phyloP scores from a whole-genome alignment of 176 grass and related monocot species.

The Zea luxurians region DNA sequence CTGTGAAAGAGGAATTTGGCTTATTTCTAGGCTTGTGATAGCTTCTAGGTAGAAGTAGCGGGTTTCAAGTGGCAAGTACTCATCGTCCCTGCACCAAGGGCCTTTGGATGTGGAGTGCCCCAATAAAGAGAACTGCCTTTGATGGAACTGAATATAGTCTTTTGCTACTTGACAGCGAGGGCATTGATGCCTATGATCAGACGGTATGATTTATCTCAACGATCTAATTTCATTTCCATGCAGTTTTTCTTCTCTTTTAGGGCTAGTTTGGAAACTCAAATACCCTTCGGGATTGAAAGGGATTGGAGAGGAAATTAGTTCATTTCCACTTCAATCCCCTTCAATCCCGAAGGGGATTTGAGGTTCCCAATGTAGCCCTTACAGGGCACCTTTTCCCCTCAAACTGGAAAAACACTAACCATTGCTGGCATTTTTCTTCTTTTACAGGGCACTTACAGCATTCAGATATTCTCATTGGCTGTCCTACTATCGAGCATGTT shows the following conservation, averaged over 20 bases:
- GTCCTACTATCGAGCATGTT: conserved; percentile 98
- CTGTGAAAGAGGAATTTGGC: neutral
- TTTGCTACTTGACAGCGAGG: conserved; percentile 87
- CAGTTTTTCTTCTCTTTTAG: conserved; percentile 11
- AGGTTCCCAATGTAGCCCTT: too few relatives aligned
- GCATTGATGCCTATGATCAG: conserved; percentile 99
- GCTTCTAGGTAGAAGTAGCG: conserved; percentile 83
- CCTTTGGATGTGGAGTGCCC: conserved; percentile 96
- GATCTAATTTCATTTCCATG: conserved; percentile 19
- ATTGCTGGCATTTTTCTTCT: conserved; percentile 41
- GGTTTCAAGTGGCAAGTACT: conserved; percentile 94
- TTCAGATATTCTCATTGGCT: conserved; percentile 95
- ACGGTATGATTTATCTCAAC: conserved; percentile 47
- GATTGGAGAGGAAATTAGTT: too few relatives aligned
- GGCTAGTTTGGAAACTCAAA: too few relatives aligned
- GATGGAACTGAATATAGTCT: conserved; percentile 94
- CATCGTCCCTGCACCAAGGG: conserved; percentile 98
- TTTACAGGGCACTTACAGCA: conserved; percentile 88
- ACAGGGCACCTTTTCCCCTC: conserved; percentile 56
- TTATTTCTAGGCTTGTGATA: conserved; percentile 35
- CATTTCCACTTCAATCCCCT: too few relatives aligned
- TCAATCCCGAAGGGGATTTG: too few relatives aligned
- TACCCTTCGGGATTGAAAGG: too few relatives aligned
- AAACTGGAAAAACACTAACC: neutral
- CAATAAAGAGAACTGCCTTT: conserved; percentile 81